Conservation (phyloP, 1,284 basidiomycete genomes). For the Puccinia triticina region DNA sequence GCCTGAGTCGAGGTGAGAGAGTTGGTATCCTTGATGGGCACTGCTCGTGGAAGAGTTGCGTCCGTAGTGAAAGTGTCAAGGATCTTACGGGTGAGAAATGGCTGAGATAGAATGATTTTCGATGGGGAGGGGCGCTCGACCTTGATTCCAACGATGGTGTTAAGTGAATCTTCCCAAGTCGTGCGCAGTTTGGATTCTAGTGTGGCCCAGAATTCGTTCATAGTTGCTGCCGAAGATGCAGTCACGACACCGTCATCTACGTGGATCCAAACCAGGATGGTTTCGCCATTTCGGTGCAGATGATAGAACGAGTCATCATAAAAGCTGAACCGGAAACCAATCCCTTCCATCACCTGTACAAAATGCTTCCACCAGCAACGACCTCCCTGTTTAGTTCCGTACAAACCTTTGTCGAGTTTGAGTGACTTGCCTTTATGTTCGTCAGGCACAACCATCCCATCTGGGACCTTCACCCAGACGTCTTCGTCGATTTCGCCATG, state of each 20-base stretch:
- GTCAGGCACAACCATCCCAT: background rate
- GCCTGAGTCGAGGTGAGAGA: background rate
- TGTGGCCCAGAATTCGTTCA: background rate
- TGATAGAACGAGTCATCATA: conserved; percentile 19
- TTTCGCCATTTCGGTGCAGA: background rate
- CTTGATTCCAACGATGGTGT: conserved; percentile 16
- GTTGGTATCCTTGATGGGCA: background rate
- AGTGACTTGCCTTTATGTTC: background rate
- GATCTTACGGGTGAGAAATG: conserved; percentile 7
- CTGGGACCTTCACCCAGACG: conserved; percentile 12
- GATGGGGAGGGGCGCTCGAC: background rate
- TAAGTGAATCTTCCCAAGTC: background rate
- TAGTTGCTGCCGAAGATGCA: background rate
- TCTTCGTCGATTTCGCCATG: conserved; percentile 37
- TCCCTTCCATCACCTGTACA: background rate
- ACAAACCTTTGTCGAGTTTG: conserved; percentile 31
- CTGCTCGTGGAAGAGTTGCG: background rate
- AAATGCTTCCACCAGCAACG: conserved; percentile 40
- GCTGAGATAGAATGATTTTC: background rate
- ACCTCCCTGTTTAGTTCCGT: conserved; percentile 32
- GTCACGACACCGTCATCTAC: conserved; percentile 17
- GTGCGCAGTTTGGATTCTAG: background rate
- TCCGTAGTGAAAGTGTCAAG: background rate
- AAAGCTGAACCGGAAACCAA: background rate
- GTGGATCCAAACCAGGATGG: conserved; percentile 16